Conservation (phyloP, 106 monocot species). For the Dioscorea dumetorum region DNA sequence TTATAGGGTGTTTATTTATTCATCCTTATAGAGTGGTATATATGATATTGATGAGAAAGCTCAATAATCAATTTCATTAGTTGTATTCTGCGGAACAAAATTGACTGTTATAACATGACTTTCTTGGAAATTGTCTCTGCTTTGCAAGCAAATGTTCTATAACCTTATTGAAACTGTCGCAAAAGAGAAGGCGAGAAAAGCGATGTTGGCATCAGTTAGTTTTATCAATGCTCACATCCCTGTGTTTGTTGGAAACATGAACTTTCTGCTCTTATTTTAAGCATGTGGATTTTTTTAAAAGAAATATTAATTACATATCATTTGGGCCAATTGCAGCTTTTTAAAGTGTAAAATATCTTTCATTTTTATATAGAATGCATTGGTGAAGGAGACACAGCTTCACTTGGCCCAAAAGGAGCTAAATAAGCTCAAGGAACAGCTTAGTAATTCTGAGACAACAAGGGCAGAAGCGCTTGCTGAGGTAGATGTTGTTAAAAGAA, state of each 20-base stretch:
- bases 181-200: background rate
- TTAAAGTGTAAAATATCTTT: background rate
- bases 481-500: slow-evolving; percentile 5
- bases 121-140: too few relatives aligned
- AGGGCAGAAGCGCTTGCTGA: slow-evolving; percentile 9
- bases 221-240: background rate
- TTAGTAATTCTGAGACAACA: slow-evolving; percentile 11
- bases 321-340: too few relatives aligned
- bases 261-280: background rate
- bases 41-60: too few relatives aligned
- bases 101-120: too few relatives aligned
- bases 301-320: too few relatives aligned
- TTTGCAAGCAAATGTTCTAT: too few relatives aligned
- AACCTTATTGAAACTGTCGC: background rate
- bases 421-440: slow-evolving; percentile 9
- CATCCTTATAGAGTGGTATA: too few relatives aligned
- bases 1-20: too few relatives aligned
- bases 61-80: too few relatives aligned
- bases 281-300: background rate
- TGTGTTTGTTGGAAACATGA: background rate
- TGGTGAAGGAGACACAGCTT: slow-evolving; percentile 12
- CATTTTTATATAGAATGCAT: background rate
- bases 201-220: background rate
- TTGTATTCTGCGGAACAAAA: too few relatives aligned
- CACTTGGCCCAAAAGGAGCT: slow-evolving; percentile 10